Evolutionary conservation across 148 eudicot genomes (phyloP).

Genomic region (Gaultheria prostrata): DNA sequence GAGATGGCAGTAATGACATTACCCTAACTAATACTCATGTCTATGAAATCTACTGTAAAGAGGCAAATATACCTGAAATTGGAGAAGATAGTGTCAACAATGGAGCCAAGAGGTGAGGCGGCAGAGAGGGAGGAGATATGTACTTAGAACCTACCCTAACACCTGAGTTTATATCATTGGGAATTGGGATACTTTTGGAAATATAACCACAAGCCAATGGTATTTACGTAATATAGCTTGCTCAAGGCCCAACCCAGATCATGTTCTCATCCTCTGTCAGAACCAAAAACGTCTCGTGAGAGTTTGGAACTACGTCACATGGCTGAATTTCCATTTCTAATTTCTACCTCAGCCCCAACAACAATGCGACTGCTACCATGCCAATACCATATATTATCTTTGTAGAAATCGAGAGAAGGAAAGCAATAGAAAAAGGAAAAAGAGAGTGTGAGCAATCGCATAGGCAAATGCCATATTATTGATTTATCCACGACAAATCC

Average conservation of each 20-base stretch:
- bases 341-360: background rate
- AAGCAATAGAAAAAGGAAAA: background rate
- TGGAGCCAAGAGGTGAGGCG: background rate
- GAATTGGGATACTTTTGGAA: background rate
- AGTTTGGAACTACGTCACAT: background rate
- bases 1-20: background rate
- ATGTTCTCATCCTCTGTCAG: background rate
- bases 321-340: background rate
- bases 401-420: background rate
- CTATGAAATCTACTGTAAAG: background rate
- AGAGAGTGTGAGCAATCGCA: background rate
- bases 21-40: background rate
- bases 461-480: background rate
- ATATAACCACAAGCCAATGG: background rate
- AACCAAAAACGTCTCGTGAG: background rate
- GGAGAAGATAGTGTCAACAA: background rate
- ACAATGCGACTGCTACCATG: background rate
- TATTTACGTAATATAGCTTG: background rate
- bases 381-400: background rate
- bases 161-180: background rate
- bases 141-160: background rate
- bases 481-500: background rate
- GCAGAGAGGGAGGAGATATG: background rate
- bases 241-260: background rate
- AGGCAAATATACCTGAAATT: background rate